Evolutionary conservation across 73 alveolate species (phyloP).

Genomic region (Breviolum minutum): DNA sequence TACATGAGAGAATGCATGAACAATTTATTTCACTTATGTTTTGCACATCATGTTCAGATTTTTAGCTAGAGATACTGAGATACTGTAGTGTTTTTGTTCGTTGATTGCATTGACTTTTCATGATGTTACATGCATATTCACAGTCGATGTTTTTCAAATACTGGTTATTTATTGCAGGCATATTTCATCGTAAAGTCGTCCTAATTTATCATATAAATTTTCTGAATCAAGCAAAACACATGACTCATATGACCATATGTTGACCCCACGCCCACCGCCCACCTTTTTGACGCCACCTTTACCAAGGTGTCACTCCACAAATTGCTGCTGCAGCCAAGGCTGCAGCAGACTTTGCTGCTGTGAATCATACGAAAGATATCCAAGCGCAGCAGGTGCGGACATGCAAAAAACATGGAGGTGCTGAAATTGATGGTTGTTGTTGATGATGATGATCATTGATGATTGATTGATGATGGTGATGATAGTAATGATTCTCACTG

Average conservation of each 20-base stretch:
- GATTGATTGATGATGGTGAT: not conserved
- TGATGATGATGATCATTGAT: not conserved
- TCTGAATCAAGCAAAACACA: too few relatives aligned
- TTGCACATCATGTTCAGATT: not conserved
- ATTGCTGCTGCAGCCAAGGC: constrained; percentile 37
- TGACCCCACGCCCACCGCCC: not conserved
- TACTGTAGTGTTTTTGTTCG: not conserved
- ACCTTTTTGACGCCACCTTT: not conserved
- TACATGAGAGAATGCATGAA: not conserved
- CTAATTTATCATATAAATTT: too few relatives aligned
- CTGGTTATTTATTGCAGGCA: too few relatives aligned
- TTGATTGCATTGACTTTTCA: too few relatives aligned
- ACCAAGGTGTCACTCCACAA: constrained; percentile 47
- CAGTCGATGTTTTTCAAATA: not conserved
- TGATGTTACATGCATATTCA: not conserved
- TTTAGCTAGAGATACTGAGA: not conserved
- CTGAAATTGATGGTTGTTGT: not conserved
- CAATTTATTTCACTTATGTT: not conserved
- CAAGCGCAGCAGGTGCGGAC: constrained; percentile 50
- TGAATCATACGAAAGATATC: constrained; percentile 1
- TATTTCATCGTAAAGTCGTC: too few relatives aligned
- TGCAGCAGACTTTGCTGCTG: constrained; percentile 39
- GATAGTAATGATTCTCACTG: not conserved
- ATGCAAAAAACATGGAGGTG: not conserved
- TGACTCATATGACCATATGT: too few relatives aligned